These are phyloP conservation scores for Papiliotrema laurentii DNA, from an alignment of 1,284 basidiomycete genomes.

Conservation along the genomic window DNA sequence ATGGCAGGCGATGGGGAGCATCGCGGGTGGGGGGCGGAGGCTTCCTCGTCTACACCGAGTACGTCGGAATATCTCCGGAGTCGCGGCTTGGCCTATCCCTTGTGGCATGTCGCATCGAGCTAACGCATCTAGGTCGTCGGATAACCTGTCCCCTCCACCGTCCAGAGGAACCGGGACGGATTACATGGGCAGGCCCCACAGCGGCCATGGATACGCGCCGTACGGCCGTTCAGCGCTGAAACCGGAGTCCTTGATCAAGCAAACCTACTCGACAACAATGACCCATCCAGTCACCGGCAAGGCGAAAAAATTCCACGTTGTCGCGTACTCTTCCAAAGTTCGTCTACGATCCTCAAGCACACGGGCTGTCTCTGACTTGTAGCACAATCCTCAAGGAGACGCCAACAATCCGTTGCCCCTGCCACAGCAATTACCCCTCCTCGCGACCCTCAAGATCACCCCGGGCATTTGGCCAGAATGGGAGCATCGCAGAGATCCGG, in stretches of 20 bases:
- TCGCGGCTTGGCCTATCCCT: background rate
- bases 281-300: constrained; percentile 38
- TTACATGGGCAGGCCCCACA: constrained; percentile 2
- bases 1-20: constrained; percentile 52
- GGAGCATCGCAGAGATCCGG: constrained; percentile 36
- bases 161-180: constrained; percentile 7
- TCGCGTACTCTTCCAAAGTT: constrained; percentile 44
- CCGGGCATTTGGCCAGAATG: constrained; percentile 45
- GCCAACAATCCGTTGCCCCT: constrained; percentile 36
- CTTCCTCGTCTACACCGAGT: constrained; percentile 51
- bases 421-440: constrained; percentile 40
- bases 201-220: constrained; percentile 4
- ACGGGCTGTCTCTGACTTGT: background rate
- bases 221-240: constrained; percentile 19
- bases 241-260: constrained; percentile 42
- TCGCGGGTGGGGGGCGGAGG: constrained; percentile 51
- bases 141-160: constrained; percentile 37
- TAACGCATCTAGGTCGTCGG: constrained; percentile 13
- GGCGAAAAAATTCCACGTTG: constrained; percentile 45
- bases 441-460: constrained; percentile 33
- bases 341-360: constrained; percentile 1
- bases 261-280: constrained; percentile 47
- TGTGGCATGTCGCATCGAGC: background rate
- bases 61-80: constrained; percentile 8
- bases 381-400: constrained; percentile 43